Evolutionary conservation across 1,139 yeast species (phyloP).

Genomic region (Scheffersomyces quercinus): DNA sequence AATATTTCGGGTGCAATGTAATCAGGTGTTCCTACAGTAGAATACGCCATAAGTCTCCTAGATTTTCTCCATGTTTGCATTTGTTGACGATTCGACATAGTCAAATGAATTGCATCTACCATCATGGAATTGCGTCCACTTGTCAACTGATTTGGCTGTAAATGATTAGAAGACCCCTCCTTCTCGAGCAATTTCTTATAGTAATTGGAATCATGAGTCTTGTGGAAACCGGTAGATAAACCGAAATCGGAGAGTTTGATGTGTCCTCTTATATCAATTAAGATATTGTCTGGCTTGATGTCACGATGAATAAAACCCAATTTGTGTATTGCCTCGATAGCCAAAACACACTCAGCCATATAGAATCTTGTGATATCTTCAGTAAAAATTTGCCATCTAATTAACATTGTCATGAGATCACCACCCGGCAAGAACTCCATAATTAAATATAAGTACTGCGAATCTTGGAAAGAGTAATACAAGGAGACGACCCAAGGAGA

Average conservation of each 20-base stretch:
- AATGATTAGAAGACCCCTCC: constrained; percentile 38
- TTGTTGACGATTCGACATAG: constrained; percentile 95
- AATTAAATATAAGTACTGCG: constrained; percentile 70
- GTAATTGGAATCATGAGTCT: constrained; percentile 79
- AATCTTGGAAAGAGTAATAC: constrained; percentile 78
- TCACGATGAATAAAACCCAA: constrained; percentile 80
- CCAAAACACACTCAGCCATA: constrained; percentile 85
- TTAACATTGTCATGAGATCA: constrained; percentile 83
- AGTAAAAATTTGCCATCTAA: constrained; percentile 83
- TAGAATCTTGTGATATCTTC: constrained; percentile 83
- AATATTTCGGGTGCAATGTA: constrained; percentile 98
- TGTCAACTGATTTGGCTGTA: constrained; percentile 25
- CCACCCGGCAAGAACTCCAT: constrained; percentile 90
- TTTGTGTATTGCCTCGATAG: constrained; percentile 80
- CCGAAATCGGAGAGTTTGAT: constrained; percentile 80
- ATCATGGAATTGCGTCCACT: constrained; percentile 70
- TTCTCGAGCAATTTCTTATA: constrained; percentile 71
- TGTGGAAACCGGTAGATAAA: constrained; percentile 82
- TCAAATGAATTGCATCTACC: constrained; percentile 93
- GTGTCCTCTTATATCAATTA: constrained; percentile 79
- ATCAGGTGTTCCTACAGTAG: constrained; percentile 98
- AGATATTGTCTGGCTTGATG: constrained; percentile 76
- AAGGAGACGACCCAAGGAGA: constrained; percentile 87
- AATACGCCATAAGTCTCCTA: constrained; percentile 94
- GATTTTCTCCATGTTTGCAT: constrained; percentile 99